Evolutionary conservation across 1,284 basidiomycete species (phyloP).

Genomic region (Pyrrhoderma noxium): DNA sequence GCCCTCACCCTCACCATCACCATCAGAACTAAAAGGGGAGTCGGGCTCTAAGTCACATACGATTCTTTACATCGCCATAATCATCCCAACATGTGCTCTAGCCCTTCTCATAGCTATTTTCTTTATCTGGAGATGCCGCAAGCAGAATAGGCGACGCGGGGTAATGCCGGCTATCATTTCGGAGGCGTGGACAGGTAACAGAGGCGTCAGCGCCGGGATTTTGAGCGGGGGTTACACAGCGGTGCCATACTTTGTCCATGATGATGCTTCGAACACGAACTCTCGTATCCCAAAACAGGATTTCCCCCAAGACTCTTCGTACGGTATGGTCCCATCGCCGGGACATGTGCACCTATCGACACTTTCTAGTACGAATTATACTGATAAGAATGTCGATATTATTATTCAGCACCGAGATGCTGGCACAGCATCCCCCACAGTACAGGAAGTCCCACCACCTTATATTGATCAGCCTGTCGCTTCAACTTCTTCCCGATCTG

Average conservation of each 20-base stretch:
- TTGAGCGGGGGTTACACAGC: neutral
- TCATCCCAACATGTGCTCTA: conserved; percentile 7
- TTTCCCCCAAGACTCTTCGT: neutral
- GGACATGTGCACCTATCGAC: neutral
- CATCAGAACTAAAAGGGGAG: too few relatives aligned
- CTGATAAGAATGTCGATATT: too few relatives aligned
- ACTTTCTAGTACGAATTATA: too few relatives aligned
- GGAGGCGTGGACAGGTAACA: conserved; percentile 8
- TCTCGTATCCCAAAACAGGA: neutral
- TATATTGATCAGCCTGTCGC: conserved; percentile 25
- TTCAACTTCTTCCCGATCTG: neutral
- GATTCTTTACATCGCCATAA: neutral
- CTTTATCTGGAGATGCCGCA: conserved; percentile 5
- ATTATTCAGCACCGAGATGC: conserved; percentile 30
- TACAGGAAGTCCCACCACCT: conserved; percentile 28
- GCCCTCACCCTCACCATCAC: too few relatives aligned
- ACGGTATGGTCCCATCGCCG: conserved; percentile 5
- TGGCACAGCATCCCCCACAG: conserved; percentile 18
- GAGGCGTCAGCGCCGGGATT: neutral
- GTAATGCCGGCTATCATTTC: conserved; percentile 8
- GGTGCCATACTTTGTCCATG: neutral
- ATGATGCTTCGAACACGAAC: too few relatives aligned
- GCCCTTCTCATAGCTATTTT: conserved; percentile 8
- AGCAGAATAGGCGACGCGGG: neutral
- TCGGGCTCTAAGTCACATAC: neutral